Evolutionary conservation across 2,329 filamentous ascomycete genomes (phyloP).

Genomic region (Ophiostoma australiae): DNA sequence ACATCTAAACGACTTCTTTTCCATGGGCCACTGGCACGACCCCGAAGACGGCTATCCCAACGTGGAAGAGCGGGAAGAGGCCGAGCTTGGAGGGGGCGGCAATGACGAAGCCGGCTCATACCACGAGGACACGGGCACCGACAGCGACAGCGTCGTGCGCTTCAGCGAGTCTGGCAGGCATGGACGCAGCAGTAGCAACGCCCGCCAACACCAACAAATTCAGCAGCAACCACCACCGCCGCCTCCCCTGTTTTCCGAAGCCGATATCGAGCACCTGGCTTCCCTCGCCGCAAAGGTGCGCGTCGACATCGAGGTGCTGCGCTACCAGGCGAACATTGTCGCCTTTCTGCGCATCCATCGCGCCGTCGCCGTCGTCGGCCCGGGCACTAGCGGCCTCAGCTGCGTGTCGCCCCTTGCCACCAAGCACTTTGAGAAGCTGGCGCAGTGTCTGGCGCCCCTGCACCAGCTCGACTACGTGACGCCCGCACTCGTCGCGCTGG

Average conservation of each 20-base stretch:
- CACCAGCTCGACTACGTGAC: constrained; percentile 77
- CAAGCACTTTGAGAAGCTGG: constrained; percentile 65
- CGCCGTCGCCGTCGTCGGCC: constrained; percentile 55
- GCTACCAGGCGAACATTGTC: constrained; percentile 83
- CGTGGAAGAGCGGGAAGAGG: constrained; percentile 60
- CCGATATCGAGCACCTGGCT: constrained; percentile 56
- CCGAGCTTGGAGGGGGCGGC: constrained; percentile 33
- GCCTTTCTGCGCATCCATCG: constrained; percentile 84
- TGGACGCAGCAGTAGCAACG: constrained; percentile 17
- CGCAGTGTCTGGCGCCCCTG: constrained; percentile 70
- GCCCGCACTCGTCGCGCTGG: constrained; percentile 76
- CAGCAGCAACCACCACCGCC: neutral
- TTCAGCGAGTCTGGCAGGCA: constrained; percentile 30
- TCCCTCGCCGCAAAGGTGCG: constrained; percentile 54
- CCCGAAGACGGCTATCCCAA: constrained; percentile 68
- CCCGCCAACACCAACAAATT: neutral
- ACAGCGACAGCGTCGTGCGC: constrained; percentile 22
- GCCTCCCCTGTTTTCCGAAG: constrained; percentile 15
- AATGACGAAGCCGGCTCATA: neutral
- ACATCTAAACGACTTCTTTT: constrained; percentile 75
- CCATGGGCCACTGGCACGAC: constrained; percentile 81
- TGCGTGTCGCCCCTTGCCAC: constrained; percentile 76
- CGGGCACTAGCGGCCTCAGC: constrained; percentile 31
- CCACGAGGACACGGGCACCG: neutral
- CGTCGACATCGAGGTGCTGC: constrained; percentile 69